Evolutionary conservation across 192 early-diverging fungal species (phyloP), one percentile per base, ranked within the genome.

Genomic region (Mortierella alpina): DNA sequence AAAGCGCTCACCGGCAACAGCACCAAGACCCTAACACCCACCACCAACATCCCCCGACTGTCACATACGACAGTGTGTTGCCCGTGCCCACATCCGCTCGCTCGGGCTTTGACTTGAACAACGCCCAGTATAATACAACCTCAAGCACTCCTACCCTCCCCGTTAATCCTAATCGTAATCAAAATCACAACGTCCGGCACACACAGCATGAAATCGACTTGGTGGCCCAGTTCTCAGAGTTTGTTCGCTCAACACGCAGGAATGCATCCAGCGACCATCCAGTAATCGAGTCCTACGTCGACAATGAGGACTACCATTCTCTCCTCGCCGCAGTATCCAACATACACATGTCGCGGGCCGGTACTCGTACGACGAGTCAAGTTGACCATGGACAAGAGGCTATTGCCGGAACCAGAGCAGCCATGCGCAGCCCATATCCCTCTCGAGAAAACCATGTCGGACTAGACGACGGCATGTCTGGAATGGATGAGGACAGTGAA

Each of bases 291-390:
- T 55, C 74, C 12, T 76, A 69, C 41, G 69, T 76, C 39, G 66
- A 78, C 53, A 61, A 66, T 14, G 75, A 60, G 6, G 68, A 66
- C 17, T 69, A 78, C 22, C 75, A 54, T 22, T 78, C 68, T 9
- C 23, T 78, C 0, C n/a, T 78, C 12, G 61, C 68, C 14, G 75
- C 68, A 7, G 62, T 78, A 0, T 63, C 75, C 51, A 66, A 66
- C 56, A 78, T 78, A 6, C 75, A 60, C 2, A 59, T 78, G 53
- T 55, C 59, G 10, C 54, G 14, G 12, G 17, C 74, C 39, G 9
- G 15, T 6, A 59, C 31, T 45, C 42, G n/a, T 10, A 48, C 17
- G 14, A 63, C 11, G 53, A 20, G 17, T 10, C 7, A 11, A 15
- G 13, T 20, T 31, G 31, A 31, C 31, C 31, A 3, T 31, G 22